Conservation (phyloP, 108 stramenopile genomes). For the Nitzschia putrida region DNA sequence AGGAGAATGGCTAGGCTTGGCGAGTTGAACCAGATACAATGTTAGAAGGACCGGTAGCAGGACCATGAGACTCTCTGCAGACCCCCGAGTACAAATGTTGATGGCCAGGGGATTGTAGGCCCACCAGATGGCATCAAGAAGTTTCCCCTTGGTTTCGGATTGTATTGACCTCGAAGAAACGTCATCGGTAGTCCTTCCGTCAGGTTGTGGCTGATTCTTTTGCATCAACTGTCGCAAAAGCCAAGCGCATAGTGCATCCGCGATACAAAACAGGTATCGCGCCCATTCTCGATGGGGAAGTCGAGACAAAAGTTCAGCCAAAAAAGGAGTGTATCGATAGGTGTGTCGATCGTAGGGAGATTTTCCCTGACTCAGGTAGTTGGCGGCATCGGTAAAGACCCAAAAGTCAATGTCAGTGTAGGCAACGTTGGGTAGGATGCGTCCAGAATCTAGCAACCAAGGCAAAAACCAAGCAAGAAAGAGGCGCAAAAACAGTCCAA, state of each 20-base stretch:
- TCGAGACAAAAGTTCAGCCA: conserved; percentile 72
- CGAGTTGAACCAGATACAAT: conserved; percentile 41
- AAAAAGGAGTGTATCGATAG: conserved; percentile 99
- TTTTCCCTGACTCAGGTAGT: conserved; percentile 52
- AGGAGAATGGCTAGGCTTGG: neutral
- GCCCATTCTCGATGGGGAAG: conserved; percentile 50
- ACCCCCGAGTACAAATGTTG: conserved; percentile 93
- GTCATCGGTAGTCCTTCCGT: neutral
- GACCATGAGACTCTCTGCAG: conserved; percentile 83
- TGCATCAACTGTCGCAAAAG: conserved; percentile 51
- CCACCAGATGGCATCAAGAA: conserved; percentile 77
- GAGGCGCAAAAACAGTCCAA: conserved; percentile 65
- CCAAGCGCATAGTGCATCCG: conserved; percentile 81
- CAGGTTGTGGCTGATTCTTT: conserved; percentile 10
- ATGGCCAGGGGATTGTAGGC: conserved; percentile 90
- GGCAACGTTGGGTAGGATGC: conserved; percentile 62
- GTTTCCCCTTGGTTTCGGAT: conserved; percentile 9
- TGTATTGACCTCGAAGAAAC: neutral
- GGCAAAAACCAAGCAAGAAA: conserved; percentile 65
- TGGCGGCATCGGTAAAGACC: conserved; percentile 84
- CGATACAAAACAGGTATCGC: conserved; percentile 76
- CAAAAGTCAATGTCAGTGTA: conserved; percentile 92
- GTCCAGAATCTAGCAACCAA: conserved; percentile 64
- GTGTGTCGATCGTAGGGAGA: conserved; percentile 93
- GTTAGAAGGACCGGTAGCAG: conserved; percentile 82